phyloP scores from a whole-genome alignment of 2,329 filamentous ascomycete genomes.

The Acrodontium crateriforme region DNA sequence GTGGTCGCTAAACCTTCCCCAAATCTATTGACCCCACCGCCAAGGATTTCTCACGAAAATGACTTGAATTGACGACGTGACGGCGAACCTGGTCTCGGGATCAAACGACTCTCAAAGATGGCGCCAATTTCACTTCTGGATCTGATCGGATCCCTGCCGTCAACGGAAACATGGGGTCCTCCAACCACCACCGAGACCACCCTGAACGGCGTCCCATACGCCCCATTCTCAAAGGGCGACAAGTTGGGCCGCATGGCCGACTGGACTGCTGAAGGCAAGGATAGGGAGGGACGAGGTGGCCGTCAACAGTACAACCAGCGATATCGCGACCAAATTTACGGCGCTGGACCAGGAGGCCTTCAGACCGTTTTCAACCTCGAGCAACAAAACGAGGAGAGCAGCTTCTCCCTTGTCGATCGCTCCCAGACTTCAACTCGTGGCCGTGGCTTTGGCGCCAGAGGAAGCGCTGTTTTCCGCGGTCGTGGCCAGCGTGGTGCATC shows the following conservation, averaged over 20 bases:
- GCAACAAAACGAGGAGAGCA: conserved; percentile 79
- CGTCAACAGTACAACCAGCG: conserved; percentile 84
- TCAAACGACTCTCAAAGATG: no score
- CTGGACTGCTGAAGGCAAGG: conserved; percentile 86
- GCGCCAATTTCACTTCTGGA: conserved; percentile 33
- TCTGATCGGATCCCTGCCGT: conserved; percentile 33
- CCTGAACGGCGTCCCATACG: conserved; percentile 88
- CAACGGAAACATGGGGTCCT: conserved; percentile 59
- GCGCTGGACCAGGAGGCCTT: conserved; percentile 56
- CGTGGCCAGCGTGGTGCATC: conserved; percentile 58
- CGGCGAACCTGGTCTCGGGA: no score
- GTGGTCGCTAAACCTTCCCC: no score
- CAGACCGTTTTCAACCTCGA: conserved; percentile 71
- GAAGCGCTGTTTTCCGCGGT: conserved; percentile 74
- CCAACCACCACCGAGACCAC: conserved; percentile 71
- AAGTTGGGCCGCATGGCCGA: conserved; percentile 98
- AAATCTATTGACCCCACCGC: no score
- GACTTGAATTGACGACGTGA: no score
- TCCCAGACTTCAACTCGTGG: conserved; percentile 73
- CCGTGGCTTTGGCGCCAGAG: conserved; percentile 68
- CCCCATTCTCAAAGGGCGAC: conserved; percentile 96
- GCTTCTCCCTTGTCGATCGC: conserved; percentile 96
- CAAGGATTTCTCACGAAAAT: no score
- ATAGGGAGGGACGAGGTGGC: conserved; percentile 55
- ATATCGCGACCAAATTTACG: conserved; percentile 93